Base-by-base conservation (phyloP, 306 rosid genomes). In the Lathyrus oleraceus region DNA sequence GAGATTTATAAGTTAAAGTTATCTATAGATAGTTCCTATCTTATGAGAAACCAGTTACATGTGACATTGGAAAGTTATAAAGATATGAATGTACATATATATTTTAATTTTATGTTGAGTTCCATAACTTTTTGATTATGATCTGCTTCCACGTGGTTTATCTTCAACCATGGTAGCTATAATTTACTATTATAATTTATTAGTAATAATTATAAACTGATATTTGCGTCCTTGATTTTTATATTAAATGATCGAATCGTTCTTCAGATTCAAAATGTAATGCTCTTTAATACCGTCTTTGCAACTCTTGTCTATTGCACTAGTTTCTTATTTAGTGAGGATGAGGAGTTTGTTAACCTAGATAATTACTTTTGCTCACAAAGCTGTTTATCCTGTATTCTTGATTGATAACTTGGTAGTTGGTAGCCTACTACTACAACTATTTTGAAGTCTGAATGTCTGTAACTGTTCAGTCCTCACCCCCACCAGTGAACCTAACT, bases 61-160 rank as follows among this genome's bases (percentile, higher is more conserved):
- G 67, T 15, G 32, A 70, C 61, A 44, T 40, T 10, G 43, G 60
- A n/a, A 36, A 70, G 61, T 64, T 23, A 21, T 32, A 53, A 63
- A 43, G 64, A 15, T 61, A 25, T 69, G 72, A 30, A 54, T 67
- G 58, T 48, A 38, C 61, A n/a, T 35, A 62, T 35, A 62, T 62
- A 56, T 61, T 45, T 76, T 23, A 35, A 35, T 35, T 35, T 6
- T 35, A 32, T 32, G 17, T 60, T 17, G 40, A 69, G 71, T 62
- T 69, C 19, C 52, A 30, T 32, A 30, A 14, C 38, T 70, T 30
- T 69, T 32, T 54, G 67, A 77, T n/a, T 63, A 13, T 70, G 76
- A 19, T 61, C 43, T 61, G 13, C 38, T 61, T 76, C 25, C 17
- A 10, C 12, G 42, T 61, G 45, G 38, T 77, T 62, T 60, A 52